Base-by-base conservation (phyloP, 2,329 filamentous ascomycete species). In the Microcyclospora tardicrescens region DNA sequence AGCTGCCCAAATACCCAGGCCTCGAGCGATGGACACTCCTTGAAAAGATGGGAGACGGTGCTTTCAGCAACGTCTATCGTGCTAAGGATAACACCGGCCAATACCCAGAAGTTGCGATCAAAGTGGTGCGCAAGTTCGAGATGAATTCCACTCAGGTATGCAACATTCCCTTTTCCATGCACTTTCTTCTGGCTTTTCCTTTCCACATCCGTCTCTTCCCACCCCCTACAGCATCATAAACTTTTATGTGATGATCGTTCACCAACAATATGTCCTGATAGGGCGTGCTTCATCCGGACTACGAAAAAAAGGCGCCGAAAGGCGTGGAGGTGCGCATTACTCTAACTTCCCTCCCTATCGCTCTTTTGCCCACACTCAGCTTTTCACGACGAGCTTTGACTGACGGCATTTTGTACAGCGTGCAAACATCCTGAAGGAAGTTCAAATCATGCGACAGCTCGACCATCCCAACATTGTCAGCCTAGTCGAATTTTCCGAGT, bases 141-240 rank as follows among this genome's bases (percentile, higher is more conserved):
- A 95, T 98, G 84, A 96, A 94, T 66, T 87, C 80, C 50, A 86
- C 81, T 70, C 91, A 96, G 85, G 91, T 98, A 75, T 75, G 86
- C 81, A 41, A 40, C 19, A 24, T 24, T 24, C 8, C 37, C 40
- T 34, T 33, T 43, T 42, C 32, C 34, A 30, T 41, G 31, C 40
- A 16, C 35, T 36, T 9, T 41, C 47, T 37, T 28, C 34, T 39
- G n/a, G 30, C 38, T 53, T 39, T 34, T 38, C 34, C 34, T 34
- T 28, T 39, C 28, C 10, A 32, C 15, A 8, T 28, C 28, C 14
- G 35, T 31, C 3, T 39, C 8, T 36, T 27, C 15, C 33, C n/a
- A 27, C 13, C 29, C 31, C 11, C 24, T 5, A 14, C 24, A 16
- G 16, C 33, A 30, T 16, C 28, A 28, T 34, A 12, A 16, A 15